A percentile compares a stretch with the other conserved stretches of the same genome.
These are phyloP conservation scores for Thraustochytrium sp. DNA, from an alignment of 352 stramenopile genomes.

Conservation along the genomic window DNA sequence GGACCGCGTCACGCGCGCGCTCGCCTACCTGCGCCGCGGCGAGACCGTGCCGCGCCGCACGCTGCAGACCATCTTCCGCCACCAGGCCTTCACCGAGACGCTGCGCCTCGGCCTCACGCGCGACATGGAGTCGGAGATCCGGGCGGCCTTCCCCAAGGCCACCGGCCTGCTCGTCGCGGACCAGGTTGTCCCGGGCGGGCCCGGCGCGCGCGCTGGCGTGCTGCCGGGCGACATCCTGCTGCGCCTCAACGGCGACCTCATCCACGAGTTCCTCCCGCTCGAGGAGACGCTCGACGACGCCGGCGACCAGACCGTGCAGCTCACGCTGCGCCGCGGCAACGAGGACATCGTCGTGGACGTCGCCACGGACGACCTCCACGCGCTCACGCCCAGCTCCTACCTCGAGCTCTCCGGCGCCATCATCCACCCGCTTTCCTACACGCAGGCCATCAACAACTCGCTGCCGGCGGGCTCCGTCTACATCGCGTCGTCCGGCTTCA, in stretches of 20 bases:
- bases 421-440: constrained; percentile 76
- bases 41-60: constrained; percentile 66
- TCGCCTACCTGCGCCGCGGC: constrained; percentile 61
- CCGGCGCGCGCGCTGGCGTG: constrained; percentile 59
- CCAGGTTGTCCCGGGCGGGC: constrained; percentile 71
- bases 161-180: constrained; percentile 80
- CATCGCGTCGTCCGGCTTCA: constrained; percentile 74
- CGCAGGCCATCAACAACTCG: constrained; percentile 72
- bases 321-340: constrained; percentile 69
- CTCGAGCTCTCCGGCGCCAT: constrained; percentile 74
- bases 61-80: constrained; percentile 74
- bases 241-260: constrained; percentile 62
- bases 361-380: constrained; percentile 69
- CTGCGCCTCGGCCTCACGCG: constrained; percentile 64
- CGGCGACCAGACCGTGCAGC: constrained; percentile 54
- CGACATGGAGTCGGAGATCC: constrained; percentile 65
- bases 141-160: constrained; percentile 60
- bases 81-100: constrained; percentile 81
- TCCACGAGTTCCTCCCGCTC: constrained; percentile 73
- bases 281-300: constrained; percentile 67
- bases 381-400: constrained; percentile 70
- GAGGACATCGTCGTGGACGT: constrained; percentile 57
- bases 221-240: constrained; percentile 76
- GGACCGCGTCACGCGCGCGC: constrained; percentile 69
- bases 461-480: constrained; percentile 67